phyloP scores from a whole-genome alignment of 1,139 yeast species.

The Blastobotrys serpentis region DNA sequence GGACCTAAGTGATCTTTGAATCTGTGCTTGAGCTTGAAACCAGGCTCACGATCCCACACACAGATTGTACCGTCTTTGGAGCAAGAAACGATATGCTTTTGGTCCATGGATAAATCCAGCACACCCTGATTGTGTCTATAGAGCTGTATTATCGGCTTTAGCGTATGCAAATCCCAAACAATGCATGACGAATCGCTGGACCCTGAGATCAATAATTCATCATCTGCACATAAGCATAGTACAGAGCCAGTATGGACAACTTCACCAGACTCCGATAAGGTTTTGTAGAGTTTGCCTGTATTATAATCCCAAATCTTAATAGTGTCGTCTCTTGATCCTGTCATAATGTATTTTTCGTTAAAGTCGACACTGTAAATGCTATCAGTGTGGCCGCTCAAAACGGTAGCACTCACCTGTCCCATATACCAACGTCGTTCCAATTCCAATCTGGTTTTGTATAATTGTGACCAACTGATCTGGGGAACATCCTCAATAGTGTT shows the following conservation, averaged over 20 bases:
- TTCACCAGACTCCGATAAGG: conserved; percentile 16
- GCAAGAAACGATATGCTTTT: conserved; percentile 34
- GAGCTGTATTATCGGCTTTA: conserved; percentile 30
- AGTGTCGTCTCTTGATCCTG: conserved; percentile 41
- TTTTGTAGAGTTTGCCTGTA: conserved; percentile 30
- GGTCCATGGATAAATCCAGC: conserved; percentile 34
- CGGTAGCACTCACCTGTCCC: conserved; percentile 28
- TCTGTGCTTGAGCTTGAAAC: conserved; percentile 22
- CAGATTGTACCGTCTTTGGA: conserved; percentile 38
- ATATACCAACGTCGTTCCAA: conserved; percentile 36
- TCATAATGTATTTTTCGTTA: conserved; percentile 35
- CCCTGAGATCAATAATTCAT: conserved; percentile 38
- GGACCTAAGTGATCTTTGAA: conserved; percentile 39
- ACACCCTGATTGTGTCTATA: conserved; percentile 35
- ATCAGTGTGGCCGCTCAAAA: conserved; percentile 38
- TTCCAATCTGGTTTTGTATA: conserved; percentile 31
- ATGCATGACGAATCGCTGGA: conserved; percentile 40
- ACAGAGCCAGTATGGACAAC: conserved; percentile 38
- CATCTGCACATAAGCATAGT: conserved; percentile 37
- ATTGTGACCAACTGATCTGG: conserved; percentile 28
- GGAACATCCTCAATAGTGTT: conserved; percentile 20
- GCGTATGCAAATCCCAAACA: conserved; percentile 34
- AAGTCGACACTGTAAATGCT: conserved; percentile 41
- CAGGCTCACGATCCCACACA: conserved; percentile 32
- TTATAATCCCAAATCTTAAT: conserved; percentile 37